Evolutionary conservation across 148 eudicot species (phyloP).

Genomic region (Silene conica): DNA sequence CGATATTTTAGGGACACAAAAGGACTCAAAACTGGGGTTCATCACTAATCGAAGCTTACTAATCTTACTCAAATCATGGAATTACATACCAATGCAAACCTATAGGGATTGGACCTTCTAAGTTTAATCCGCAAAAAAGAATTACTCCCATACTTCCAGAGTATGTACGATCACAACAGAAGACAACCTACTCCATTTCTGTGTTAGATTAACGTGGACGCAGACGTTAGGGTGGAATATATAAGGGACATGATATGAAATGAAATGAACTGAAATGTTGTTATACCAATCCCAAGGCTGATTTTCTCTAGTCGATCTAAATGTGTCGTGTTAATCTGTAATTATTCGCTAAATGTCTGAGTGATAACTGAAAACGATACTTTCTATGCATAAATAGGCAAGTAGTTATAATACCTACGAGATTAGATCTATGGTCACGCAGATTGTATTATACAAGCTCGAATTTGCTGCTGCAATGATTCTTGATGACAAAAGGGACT

Average conservation of each 20-base stretch:
- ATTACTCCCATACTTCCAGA: conserved; percentile 36
- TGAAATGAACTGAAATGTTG: neutral
- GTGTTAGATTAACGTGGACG: neutral
- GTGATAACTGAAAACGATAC: too few species aligned
- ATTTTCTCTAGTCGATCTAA: too few species aligned
- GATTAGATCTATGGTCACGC: too few species aligned
- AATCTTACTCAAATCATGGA: conserved; percentile 20
- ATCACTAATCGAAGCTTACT: conserved; percentile 10
- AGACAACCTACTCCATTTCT: conserved; percentile 18
- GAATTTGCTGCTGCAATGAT: too few species aligned
- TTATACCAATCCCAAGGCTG: too few species aligned
- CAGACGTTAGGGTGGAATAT: neutral
- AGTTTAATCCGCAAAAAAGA: conserved; percentile 37
- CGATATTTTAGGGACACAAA: conserved; percentile 29
- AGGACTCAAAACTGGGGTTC: conserved; percentile 26
- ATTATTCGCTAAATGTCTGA: too few species aligned
- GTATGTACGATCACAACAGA: conserved; percentile 15
- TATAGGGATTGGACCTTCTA: conserved; percentile 37
- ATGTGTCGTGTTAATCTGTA: too few species aligned
- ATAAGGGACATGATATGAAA: neutral
- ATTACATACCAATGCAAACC: conserved; percentile 20
- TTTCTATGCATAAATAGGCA: too few species aligned
- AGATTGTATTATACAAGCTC: too few species aligned
- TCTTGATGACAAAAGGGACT: too few species aligned
- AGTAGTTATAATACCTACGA: too few species aligned